Percentiles rank a stretch among this genome's conserved stretches.
Evolutionary conservation across 2,329 filamentous ascomycete genomes (phyloP).

Genomic region (Fusarium sp.): DNA sequence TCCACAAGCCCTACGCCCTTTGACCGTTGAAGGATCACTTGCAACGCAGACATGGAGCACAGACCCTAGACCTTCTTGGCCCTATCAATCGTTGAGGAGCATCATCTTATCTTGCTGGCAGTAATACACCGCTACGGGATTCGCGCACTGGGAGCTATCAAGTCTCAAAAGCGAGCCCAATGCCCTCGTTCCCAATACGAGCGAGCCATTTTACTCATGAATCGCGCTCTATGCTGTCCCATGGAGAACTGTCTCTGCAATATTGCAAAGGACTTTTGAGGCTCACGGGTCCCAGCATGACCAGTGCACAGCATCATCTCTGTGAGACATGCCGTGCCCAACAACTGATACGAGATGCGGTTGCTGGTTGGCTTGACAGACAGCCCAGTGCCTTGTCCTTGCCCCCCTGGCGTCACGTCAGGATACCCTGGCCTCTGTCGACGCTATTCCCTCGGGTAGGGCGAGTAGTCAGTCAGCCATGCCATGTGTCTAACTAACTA

Average conservation of each 20-base stretch:
- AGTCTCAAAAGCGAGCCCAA: background rate
- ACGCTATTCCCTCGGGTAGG: background rate
- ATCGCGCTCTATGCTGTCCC: background rate
- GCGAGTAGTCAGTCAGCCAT: slow-evolving; percentile 1
- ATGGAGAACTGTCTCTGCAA: background rate
- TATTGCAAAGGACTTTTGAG: slow-evolving; percentile 12
- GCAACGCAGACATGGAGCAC: slow-evolving; percentile 29
- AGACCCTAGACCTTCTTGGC: background rate
- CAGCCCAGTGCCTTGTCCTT: slow-evolving; percentile 13
- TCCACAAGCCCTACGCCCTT: slow-evolving; percentile 2
- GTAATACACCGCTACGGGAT: no score
- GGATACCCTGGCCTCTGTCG: background rate
- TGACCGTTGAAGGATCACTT: slow-evolving; percentile 10
- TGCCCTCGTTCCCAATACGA: background rate
- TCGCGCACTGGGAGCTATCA: no score
- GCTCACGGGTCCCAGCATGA: slow-evolving; percentile 14
- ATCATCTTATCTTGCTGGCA: background rate
- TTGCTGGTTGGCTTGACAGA: slow-evolving; percentile 20
- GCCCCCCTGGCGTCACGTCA: background rate
- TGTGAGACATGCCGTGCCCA: slow-evolving; percentile 36
- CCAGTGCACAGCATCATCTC: slow-evolving; percentile 22
- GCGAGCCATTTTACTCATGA: background rate
- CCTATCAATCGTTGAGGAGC: slow-evolving; percentile 5
- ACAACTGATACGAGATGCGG: background rate
- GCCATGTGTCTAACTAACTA: background rate